Base-by-base conservation (phyloP, 345 rosid genomes). In the Corymbia maculata region DNA sequence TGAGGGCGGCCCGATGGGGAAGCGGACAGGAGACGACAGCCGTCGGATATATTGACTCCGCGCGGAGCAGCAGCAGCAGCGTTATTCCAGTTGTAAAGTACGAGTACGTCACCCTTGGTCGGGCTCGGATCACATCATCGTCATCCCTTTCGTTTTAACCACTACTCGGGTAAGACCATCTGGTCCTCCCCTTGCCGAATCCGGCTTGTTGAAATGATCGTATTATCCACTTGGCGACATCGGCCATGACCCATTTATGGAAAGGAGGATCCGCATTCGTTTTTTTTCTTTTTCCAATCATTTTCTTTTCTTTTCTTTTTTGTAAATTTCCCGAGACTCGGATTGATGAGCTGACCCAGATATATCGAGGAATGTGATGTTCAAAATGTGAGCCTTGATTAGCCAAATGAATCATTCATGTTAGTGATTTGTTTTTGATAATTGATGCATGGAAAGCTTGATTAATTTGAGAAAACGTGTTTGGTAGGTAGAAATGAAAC, bases 311-410 rank as follows among this genome's bases (percentile, higher is more conserved):
- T 22, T 57, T 55, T 55, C 9, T 15, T 68, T 16, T 15, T 15
- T 2, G 3, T 13, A n/a, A 8, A 32, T 70, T 4, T 0, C 13
- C 4, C 4, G 0, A 3, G 19, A 64, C 75, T 64, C 19, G 4
- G 0, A 16, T n/a, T 42, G 19, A 64, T 0, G 1, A 75, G 8
- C 4, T 0, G 4, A 19, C 14, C 22, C 49, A 4, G 3, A 42
- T 3, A 21, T 2, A 11, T 3, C 14, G 1, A 75, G 13, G 21
- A 14, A 42, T 1, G 0, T 10, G 0, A 1, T 21, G 49, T 42
- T 75, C 11, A 19, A 75, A 19, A 75, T 1, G 15, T 4, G 1
- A 42, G 49, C 15, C 7, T 44, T 1, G 4, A 75, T 9, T 26
- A 19, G 49, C 49, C 8, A 2, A 68, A 8, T 19, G 4, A 9